Evolutionary conservation across 1,284 basidiomycete genomes (phyloP), one percentile per base, ranked within the genome.

Genomic region (Leccinum ponderosum): DNA sequence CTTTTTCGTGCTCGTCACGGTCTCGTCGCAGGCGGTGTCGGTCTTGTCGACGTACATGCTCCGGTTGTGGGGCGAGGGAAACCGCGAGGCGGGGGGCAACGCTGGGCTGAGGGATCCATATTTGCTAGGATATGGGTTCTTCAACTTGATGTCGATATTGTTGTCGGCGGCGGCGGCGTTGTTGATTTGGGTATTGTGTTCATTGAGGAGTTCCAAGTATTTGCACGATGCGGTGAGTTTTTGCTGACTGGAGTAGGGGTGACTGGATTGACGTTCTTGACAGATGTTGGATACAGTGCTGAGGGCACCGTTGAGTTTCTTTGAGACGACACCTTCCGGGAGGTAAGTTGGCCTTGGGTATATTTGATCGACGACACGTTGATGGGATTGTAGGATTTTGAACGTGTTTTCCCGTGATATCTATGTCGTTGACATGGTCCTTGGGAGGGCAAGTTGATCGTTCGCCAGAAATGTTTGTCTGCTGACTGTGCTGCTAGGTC

Each of bases 361-460:
- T 29, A 3, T 25, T 50, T 56, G 17, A 6, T 37, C 6, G 20
- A 8, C 29, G 50, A 33, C 4, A 6, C 9, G 25, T 47, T 66
- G 60, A 64, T 14, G 4, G 7, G 15, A 48, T 29, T 15, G 1
- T 50, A 92, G 91, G 8, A 87, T 93, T 51, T 72, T 95, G 59
- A 96, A 96, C 72, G 76, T 97, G 37, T 98, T 98, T 77, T 94
- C 93, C 14, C 87, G 95, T 5, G 97, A 99, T 72, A 87, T 92
- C 51, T 96, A 96, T 70, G 94, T 97, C 47, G 87, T 97, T 29
- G 96, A 98, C 71, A 87, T 92, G 69, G 78, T 93, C 6, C 83
- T 96, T 25, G 86, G 87, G 22, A 83, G 89, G 53, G 88, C 85
- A 60, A 51, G 78, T 68, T 2, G 5, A 15, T 47, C 1, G 1